Percentiles rank a stretch among this genome's conserved stretches.
Conservation (phyloP, 306 rosid species). For the Trichosanthes cucumerina region DNA sequence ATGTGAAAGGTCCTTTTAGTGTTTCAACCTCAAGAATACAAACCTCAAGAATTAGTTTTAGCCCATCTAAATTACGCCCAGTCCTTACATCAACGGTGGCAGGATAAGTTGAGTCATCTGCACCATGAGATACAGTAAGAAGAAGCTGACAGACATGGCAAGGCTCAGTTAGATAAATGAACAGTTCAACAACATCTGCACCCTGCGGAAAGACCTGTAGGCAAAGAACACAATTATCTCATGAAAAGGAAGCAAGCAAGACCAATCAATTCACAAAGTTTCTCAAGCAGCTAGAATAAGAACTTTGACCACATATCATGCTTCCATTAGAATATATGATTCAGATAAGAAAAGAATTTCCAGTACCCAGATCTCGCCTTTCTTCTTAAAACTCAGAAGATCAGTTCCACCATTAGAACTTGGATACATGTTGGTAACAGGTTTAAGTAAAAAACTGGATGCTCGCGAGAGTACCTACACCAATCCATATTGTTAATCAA, state of each 20-base stretch:
- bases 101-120: conserved; percentile 95
- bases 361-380: conserved; percentile 75
- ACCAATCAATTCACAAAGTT: not conserved
- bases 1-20: conserved; percentile 1
- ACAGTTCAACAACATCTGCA: conserved; percentile 82
- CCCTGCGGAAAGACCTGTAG: conserved; percentile 84
- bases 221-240: conserved; percentile 15
- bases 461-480: conserved; percentile 83
- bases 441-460: conserved; percentile 77
- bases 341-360: conserved; percentile 13
- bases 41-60: conserved; percentile 84
- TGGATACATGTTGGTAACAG: conserved; percentile 67
- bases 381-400: conserved; percentile 86
- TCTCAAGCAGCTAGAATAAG: conserved; percentile 1
- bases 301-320: conserved; percentile 11
- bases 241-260: not conserved
- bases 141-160: conserved; percentile 98
- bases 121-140: conserved; percentile 97
- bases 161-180: conserved; percentile 92
- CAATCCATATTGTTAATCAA: conserved; percentile 14
- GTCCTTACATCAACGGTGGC: conserved; percentile 90
- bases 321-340: conserved; percentile 8
- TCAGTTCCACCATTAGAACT: conserved; percentile 60
- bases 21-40: conserved; percentile 18
- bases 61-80: conserved; percentile 72